phyloP scores from a whole-genome alignment of 1,284 basidiomycete genomes.

The Gomphus bonarii region DNA sequence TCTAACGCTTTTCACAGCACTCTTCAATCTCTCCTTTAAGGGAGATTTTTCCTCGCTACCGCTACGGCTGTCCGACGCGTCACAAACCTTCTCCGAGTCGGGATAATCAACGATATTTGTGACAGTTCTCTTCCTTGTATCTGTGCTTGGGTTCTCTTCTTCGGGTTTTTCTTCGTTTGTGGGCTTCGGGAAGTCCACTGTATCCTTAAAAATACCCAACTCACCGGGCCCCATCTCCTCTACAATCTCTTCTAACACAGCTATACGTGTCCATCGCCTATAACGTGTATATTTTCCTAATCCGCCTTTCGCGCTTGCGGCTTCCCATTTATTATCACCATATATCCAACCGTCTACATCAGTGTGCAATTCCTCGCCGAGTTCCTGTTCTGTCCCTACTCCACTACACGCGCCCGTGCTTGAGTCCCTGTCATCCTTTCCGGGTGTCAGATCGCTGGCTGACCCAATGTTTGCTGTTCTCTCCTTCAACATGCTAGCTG shows the following conservation, averaged over 20 bases:
- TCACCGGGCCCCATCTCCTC: constrained; percentile 31
- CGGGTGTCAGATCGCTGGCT: not conserved
- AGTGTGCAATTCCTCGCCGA: constrained; percentile 38
- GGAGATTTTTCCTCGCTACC: not conserved
- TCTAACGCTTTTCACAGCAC: not conserved
- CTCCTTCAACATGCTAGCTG: constrained; percentile 10
- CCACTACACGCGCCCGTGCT: not conserved
- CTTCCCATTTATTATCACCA: constrained; percentile 95
- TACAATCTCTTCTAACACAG: constrained; percentile 64
- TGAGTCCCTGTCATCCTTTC: constrained; percentile 3
- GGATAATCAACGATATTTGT: not conserved
- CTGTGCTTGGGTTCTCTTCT: not conserved
- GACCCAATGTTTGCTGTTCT: not conserved
- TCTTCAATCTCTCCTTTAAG: not conserved
- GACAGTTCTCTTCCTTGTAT: not conserved
- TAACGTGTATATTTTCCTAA: constrained; percentile 87
- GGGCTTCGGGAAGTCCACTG: not conserved
- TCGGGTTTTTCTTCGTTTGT: not conserved
- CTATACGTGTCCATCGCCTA: constrained; percentile 76
- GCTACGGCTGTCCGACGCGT: not conserved
- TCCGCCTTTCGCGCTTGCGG: constrained; percentile 62
- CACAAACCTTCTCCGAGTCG: not conserved
- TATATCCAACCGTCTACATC: constrained; percentile 91
- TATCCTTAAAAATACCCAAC: constrained; percentile 1
- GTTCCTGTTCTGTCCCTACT: constrained; percentile 14